Evolutionary conservation across 352 stramenopile species (phyloP).

Genomic region (Phytophthora colocasiae): DNA sequence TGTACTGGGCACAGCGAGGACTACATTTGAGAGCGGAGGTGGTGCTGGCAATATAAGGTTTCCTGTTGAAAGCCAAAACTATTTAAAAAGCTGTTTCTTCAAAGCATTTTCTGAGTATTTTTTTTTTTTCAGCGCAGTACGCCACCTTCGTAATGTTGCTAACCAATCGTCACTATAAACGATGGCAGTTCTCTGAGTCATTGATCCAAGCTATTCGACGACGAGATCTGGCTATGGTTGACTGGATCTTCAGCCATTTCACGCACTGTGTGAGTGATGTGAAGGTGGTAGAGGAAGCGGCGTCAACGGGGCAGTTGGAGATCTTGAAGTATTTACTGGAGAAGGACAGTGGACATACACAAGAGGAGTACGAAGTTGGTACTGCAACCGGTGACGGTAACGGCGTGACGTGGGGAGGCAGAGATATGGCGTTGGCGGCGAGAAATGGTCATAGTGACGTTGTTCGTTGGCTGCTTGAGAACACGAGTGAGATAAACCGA

Average conservation of each 20-base stretch:
- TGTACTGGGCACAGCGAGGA: too few species aligned
- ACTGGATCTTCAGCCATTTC: conserved; percentile 16
- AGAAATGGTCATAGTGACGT: conserved; percentile 3
- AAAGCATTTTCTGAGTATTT: too few species aligned
- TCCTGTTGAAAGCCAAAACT: too few species aligned
- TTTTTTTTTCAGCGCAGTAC: too few species aligned
- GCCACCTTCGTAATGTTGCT: background rate
- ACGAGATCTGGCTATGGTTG: conserved; percentile 2
- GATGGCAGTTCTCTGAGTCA: conserved; percentile 13
- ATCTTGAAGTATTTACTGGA: conserved; percentile 8
- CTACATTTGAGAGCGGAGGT: too few species aligned
- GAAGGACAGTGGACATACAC: background rate
- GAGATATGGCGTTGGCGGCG: conserved; percentile 1
- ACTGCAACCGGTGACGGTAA: background rate
- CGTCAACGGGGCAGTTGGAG: background rate
- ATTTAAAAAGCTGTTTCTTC: too few species aligned
- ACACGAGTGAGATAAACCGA: background rate
- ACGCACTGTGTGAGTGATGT: conserved; percentile 5
- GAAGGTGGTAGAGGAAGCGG: conserved; percentile 11
- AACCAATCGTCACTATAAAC: conserved; percentile 8
- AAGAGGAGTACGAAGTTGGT: background rate
- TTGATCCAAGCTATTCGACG: conserved; percentile 10
- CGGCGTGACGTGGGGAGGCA: conserved; percentile 1
- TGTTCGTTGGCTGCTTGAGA: conserved; percentile 5
- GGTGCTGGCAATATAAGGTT: too few species aligned